Evolutionary conservation across 139 green algal genomes (phyloP), one percentile per base, ranked within the genome.

Genomic region (Edaphochlamys debaryana): DNA sequence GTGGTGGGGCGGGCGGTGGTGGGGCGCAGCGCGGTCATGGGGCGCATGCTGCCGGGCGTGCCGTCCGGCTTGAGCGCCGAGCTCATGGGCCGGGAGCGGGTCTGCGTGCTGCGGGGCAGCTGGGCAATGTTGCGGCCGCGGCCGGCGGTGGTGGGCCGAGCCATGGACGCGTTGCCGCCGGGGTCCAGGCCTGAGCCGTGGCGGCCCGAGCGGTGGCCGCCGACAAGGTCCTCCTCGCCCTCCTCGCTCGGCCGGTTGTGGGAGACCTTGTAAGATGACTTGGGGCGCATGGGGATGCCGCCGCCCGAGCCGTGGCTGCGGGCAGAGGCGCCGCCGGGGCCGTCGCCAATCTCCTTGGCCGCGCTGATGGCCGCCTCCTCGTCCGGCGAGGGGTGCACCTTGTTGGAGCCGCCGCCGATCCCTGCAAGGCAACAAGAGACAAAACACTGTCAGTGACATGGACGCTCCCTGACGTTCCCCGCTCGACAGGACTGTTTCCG

Each of bases 1-100:
- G 78, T 84, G 42, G 62, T 77, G 36, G 66, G 78, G 6, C 78
- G 78, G 36, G 78, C 66, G 4, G 78, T 76, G 36, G 64, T 84
- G 4, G 66, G 66, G 9, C 66, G 66, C 37, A 75, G 36, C 34
- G 64, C 66, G 27, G 78, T 84, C 66, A 42, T 54, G 27, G 77
- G 77, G n/a, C 63, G 63, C 23, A 20, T 38, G 8, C 40, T 60
- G n/a, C 40, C n/a, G 29, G 32, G 29, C 37, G 9, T 23, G 15
- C 23, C 50, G 34, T 50, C 5, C 22, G 25, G 4, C 32, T 42
- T 1, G 27, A 34, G 27, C 67, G 67, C 27, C 15, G 6, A 13
- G n/a, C 25, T 30, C 23, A 13, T 74, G 25, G 66, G 34, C 66
- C 70, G 78, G 50, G 66, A 54, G 29, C 78, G 78, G 20, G 15